Evolutionary conservation across 768 basidiomycete genomes (phyloP), one percentile per base, ranked within the genome.

Genomic region (Tricholoma sp.): DNA sequence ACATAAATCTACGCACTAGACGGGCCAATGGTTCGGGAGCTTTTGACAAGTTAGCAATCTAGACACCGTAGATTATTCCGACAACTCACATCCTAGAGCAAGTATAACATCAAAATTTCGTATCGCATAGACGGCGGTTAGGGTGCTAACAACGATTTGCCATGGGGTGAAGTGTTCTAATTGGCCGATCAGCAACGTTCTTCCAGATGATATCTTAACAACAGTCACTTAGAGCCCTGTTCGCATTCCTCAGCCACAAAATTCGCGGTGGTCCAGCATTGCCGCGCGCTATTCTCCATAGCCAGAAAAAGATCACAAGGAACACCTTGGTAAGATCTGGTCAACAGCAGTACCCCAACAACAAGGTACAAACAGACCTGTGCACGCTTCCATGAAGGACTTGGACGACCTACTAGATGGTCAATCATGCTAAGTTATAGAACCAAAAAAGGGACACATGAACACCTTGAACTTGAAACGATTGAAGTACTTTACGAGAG

Each of bases 1-100:
- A n/a, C 1, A 6, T 18, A 24, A 4, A 24, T 24, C 11, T 11
- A 76, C 86, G 67, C 59, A 95, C 94, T 56, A 98, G 79, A 61
- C 85, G 81, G 15, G 94, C 91, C 12, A 96, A 76, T 1, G 96
- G 96, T 72, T 98, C 96, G 33, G 96, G 96, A 18, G 94, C 94
- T 92, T 68, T 29, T 54, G 44, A 36, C 56, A 4, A 1, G 28
- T 54, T 39, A 24, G 20, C 2, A 24, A 31, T 20, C 28, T 28
- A 10, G 9, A 45, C 29, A 52, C 48, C 28, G 28, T 13, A 41
- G 51, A 56, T 50, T 31, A 13, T 44, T 20, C 20, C 6, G n/a
- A 50, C 24, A 42, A 70, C 87, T 65, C 63, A 94, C 94, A 81
- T 61, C 80, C 85, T 13, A 96, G 75, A 3, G 93, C 94, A 6